A percentile compares a stretch with the other conserved stretches of the same genome.
Evolutionary conservation across 2,329 filamentous ascomycete genomes (phyloP).

Genomic region (Amesomyces nigricolor): DNA sequence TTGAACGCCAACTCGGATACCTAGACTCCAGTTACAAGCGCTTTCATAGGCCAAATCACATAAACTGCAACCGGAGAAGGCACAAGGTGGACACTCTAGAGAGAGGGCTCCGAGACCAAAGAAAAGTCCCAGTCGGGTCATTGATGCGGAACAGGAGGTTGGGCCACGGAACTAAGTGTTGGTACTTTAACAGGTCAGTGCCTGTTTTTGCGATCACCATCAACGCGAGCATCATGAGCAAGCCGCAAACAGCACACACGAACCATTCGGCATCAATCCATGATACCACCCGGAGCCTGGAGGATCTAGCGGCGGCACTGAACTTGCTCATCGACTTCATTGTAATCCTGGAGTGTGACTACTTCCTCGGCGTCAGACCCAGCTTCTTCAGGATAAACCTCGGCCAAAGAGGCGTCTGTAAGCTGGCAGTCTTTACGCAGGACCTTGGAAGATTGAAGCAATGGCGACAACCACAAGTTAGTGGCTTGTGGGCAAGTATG

Average conservation of each 20-base stretch:
- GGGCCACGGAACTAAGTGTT: no score
- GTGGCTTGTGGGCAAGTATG: conserved; percentile 40
- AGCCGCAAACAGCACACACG: not conserved
- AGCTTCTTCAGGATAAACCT: conserved; percentile 46
- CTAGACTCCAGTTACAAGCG: no score
- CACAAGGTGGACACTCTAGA: no score
- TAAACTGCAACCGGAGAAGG: no score
- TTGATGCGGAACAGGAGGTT: no score
- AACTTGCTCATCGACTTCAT: conserved; percentile 35
- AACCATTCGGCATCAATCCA: conserved; percentile 2
- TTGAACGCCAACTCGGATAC: no score
- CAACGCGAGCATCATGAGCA: no score
- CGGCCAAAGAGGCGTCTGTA: conserved; percentile 40
- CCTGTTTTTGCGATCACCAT: no score
- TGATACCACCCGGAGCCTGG: not conserved
- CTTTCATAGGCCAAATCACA: no score
- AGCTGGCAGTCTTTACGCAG: conserved; percentile 35
- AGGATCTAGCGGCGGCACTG: conserved; percentile 18
- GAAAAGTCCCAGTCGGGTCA: no score
- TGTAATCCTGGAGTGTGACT: conserved; percentile 36
- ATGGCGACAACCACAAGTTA: conserved; percentile 37
- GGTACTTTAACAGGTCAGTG: no score
- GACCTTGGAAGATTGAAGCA: conserved; percentile 40
- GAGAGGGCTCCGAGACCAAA: no score
- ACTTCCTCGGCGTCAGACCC: conserved; percentile 41